Base-by-base conservation (phyloP, 768 basidiomycete species). In the Nidularia pulvinata region DNA sequence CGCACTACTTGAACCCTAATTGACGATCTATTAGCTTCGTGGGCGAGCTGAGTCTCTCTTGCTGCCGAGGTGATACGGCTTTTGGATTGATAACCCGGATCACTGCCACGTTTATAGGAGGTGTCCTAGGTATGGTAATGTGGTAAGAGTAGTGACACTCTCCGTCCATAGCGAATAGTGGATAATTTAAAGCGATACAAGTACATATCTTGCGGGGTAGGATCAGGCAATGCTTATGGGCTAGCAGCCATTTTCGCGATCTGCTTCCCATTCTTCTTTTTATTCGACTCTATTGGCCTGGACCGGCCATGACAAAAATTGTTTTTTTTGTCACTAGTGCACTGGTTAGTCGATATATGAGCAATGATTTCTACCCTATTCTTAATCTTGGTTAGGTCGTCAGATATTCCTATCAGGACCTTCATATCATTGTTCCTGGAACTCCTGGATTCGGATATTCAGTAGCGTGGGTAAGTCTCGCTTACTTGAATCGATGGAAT, bases 61-160 rank as follows among this genome's bases (percentile, higher is more conserved):
- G 89, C 14, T 91, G 89, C 61, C 77, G 86, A 45, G 90, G 90
- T 1, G 90, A 93, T 50, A 93, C 90, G 0, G 77, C 81, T 0
- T 88, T 88, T 55, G 86, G 81, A 1, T 74, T 89, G 11, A 68
- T 83, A 3, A 73, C 81, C 0, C 79, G 90, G 53, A 75, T 89
- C 19, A 39, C 78, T 5, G 82, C 81, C 46, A 91, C 90, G 1
- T 86, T 90, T 54, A 66, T 77, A 22, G 90, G 90, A 5, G 82
- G 83, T 6, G 45, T 86, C 5, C 63, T 83, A 1, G 90, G 90
- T 1, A 76, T 82, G 57, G 69, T 77, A 4, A 77, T 91, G 66
- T 91, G 90, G 90, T 87, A 59, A 19, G 80, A 30, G 25, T 30
- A 3, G 25, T 30, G 25, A 30, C 25, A 30, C 25, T 30, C 25